These are phyloP conservation scores for Friedmanniomyces endolithicus DNA, from an alignment of 495 filamentous ascomycete species.

Conservation along the genomic window DNA sequence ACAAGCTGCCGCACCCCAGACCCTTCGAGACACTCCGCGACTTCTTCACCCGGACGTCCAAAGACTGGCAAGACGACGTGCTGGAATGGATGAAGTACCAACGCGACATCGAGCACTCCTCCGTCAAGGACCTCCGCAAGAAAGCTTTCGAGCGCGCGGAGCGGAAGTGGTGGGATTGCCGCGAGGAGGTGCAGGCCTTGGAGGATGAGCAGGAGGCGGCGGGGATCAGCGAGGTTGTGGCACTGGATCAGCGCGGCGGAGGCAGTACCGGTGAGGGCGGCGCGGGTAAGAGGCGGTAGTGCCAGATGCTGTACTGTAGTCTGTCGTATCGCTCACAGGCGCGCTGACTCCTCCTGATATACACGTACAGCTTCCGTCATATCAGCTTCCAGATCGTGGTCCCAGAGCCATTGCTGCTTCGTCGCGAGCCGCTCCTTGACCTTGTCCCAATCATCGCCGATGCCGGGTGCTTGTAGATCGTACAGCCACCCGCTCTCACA, in stretches of 20 bases:
- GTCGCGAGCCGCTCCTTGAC: conserved; percentile 31
- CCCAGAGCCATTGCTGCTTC: conserved; percentile 57
- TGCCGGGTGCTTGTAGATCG: conserved; percentile 23
- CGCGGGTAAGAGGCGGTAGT: conserved; percentile 9
- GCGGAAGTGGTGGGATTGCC: conserved; percentile 96
- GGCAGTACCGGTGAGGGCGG: conserved; percentile 7
- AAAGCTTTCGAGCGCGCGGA: conserved; percentile 79
- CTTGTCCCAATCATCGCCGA: conserved; percentile 26
- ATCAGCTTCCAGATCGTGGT: conserved; percentile 23
- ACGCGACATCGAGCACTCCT: conserved; percentile 43
- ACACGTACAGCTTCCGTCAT: conserved; percentile 20
- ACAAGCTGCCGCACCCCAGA: conserved; percentile 53
- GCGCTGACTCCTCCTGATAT: conserved; percentile 8
- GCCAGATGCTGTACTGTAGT: too few species aligned
- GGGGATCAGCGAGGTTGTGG: conserved; percentile 85
- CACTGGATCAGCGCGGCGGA: conserved; percentile 15
- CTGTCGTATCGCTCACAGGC: neutral
- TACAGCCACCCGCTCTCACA: conserved; percentile 25
- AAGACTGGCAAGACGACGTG: conserved; percentile 77
- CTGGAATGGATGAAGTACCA: conserved; percentile 54
- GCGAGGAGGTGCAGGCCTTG: conserved; percentile 82
- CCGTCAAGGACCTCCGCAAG: conserved; percentile 82
- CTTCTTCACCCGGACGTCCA: conserved; percentile 79
- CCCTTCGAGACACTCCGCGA: conserved; percentile 87
- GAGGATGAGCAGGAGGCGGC: conserved; percentile 96